A percentile compares a stretch with the other conserved stretches of the same genome.
Evolutionary conservation across 2,329 filamentous ascomycete genomes (phyloP).

Genomic region (Fusarium cicatricum): DNA sequence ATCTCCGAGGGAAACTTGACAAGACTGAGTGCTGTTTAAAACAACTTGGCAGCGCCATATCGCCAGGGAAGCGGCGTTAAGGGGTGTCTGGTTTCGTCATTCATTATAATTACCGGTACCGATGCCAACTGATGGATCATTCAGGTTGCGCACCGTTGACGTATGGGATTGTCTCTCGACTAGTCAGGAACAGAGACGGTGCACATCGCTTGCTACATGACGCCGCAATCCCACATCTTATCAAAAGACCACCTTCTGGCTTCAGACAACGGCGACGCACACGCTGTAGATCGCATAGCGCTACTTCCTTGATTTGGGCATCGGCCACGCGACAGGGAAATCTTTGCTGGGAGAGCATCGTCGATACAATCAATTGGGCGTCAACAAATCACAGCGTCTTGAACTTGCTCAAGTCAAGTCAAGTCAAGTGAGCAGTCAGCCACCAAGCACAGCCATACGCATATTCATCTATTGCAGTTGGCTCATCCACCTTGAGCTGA

Average conservation of each 20-base stretch:
- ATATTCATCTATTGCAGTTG: slow-evolving; percentile 19
- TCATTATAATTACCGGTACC: too few relatives aligned
- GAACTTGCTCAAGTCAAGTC: slow-evolving; percentile 4
- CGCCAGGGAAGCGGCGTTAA: slow-evolving; percentile 9
- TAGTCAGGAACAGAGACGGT: slow-evolving; percentile 33
- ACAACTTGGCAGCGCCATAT: slow-evolving; percentile 15
- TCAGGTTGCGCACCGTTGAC: slow-evolving; percentile 26
- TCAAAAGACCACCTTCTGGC: slow-evolving; percentile 23
- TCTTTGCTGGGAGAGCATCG: background rate
- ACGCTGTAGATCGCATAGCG: slow-evolving; percentile 25
- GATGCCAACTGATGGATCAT: slow-evolving; percentile 13
- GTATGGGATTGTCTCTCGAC: slow-evolving; percentile 27
- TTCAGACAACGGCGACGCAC: slow-evolving; percentile 9
- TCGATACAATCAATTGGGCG: slow-evolving; percentile 12
- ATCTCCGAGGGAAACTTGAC: slow-evolving; percentile 4
- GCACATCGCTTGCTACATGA: slow-evolving; percentile 27
- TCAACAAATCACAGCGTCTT: slow-evolving; percentile 11
- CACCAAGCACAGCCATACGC: background rate
- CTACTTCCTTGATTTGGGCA: slow-evolving; percentile 35
- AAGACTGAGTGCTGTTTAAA: slow-evolving; percentile 9
- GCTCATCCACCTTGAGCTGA: slow-evolving; percentile 30
- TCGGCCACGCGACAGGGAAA: slow-evolving; percentile 33
- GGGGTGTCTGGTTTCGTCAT: slow-evolving; percentile 26
- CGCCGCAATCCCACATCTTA: slow-evolving; percentile 23
- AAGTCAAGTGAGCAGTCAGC: slow-evolving; percentile 14